phyloP scores from a whole-genome alignment of 2,329 filamentous ascomycete species.

The Tolypocladium endophyticum region DNA sequence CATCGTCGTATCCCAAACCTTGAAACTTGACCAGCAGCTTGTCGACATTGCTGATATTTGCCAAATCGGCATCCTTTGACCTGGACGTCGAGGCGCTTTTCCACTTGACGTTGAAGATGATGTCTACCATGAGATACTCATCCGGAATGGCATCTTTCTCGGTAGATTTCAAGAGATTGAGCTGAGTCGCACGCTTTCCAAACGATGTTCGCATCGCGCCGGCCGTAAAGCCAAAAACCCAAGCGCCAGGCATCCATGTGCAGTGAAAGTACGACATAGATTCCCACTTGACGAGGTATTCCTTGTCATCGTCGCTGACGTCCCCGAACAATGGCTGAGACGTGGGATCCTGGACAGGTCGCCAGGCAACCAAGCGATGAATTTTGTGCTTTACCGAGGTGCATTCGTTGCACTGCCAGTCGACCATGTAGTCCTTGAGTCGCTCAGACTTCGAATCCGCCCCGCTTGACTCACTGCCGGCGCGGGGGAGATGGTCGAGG shows the following conservation, averaged over 20 bases:
- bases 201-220: slow-evolving; percentile 63
- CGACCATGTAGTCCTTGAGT: slow-evolving; percentile 59
- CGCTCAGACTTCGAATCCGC: slow-evolving; percentile 34
- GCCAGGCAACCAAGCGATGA: slow-evolving; percentile 77
- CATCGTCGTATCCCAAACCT: slow-evolving; percentile 81
- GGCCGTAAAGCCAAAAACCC: slow-evolving; percentile 67
- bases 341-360: slow-evolving; percentile 45
- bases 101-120: slow-evolving; percentile 71
- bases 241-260: slow-evolving; percentile 78
- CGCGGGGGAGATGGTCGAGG: slow-evolving; percentile 64
- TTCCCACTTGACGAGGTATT: slow-evolving; percentile 89
- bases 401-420: slow-evolving; percentile 78
- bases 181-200: slow-evolving; percentile 53
- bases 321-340: slow-evolving; percentile 30
- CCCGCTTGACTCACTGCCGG: slow-evolving; percentile 19
- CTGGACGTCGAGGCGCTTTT: slow-evolving; percentile 36
- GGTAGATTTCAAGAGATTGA: slow-evolving; percentile 52
- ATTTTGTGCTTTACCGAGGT: slow-evolving; percentile 54
- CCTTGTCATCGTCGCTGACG: slow-evolving; percentile 54
- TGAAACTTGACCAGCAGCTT: slow-evolving; percentile 83
- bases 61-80: slow-evolving; percentile 59
- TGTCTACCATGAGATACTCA: slow-evolving; percentile 75
- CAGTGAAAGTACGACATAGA: slow-evolving; percentile 70
- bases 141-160: slow-evolving; percentile 75
- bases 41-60: slow-evolving; percentile 60